Base-by-base conservation (phyloP, 192 early-diverging fungal genomes). In the Dissophora ornata region DNA sequence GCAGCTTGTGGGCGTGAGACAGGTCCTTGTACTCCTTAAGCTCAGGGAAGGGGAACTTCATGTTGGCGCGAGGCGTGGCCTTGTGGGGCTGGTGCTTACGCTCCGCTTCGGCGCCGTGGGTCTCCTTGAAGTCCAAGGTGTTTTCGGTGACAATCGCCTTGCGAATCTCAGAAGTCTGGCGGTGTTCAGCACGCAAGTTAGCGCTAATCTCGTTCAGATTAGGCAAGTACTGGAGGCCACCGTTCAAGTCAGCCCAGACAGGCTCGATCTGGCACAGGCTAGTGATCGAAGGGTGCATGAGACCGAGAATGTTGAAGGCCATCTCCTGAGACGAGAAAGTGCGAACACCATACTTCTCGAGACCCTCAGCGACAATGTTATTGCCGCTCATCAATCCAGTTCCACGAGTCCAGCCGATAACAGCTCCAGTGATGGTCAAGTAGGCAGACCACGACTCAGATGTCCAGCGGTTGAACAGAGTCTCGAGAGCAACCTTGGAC, bases 401-500 rank as follows among this genome's bases (percentile, higher is more conserved):
- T 56, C 96, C 95, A 78, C 96, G 91, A 44, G 96, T 98, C 96
- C 96, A 98, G 18, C 96, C 96, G 79, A 98, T 98, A 24, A 94
- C 93, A 34, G 95, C 94, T 57, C 95, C 96, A 41, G 94, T 84
- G 45, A 98, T 89, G 32, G 91, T 87, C 50, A 98, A 69, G 84
- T 97, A 96, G 54, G 84, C 80, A 49, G 89, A 84, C 96, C 96
- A 98, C 45, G 81, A 83, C 81, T 98, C 96, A 34, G 95, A 89
- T 53, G 92, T 85, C 93, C 93, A 98, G 58, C 95, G 87, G 87
- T 92, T 92, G 65, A 98, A 83, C 62, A 97, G 81, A 33, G 95
- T 95, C 82, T 98, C 96, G 30, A 98, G 87, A 22, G 87, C 91
- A 70, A 97, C 88, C 89, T 98, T 98, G 61, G 95, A 93, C 78